Percentiles rank a stretch among this genome's conserved stretches.
These are phyloP conservation scores for Lactarius akahatsu DNA, from an alignment of 768 basidiomycete genomes.

Conservation along the genomic window DNA sequence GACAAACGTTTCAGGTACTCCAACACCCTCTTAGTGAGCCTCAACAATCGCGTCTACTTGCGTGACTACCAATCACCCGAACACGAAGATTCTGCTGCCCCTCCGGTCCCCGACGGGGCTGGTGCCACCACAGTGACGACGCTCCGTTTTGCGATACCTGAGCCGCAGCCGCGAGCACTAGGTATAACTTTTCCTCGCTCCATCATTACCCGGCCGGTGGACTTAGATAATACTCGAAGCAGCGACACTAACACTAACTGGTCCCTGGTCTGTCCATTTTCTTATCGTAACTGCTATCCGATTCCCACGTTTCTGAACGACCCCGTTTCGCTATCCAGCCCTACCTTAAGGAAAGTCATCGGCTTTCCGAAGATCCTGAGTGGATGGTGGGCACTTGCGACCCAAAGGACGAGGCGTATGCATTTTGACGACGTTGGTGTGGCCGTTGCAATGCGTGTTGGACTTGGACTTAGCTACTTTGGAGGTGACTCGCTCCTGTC, in stretches of 20 bases:
- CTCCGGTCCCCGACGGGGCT: background rate
- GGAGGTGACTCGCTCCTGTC: too few relatives aligned
- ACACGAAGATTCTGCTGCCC: background rate
- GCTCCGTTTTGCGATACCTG: background rate
- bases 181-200: background rate
- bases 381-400: background rate
- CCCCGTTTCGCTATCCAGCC: background rate
- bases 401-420: background rate
- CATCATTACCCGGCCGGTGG: background rate
- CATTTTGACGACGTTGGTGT: background rate
- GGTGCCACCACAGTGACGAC: background rate
- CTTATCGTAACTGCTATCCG: background rate
- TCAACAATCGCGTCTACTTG: background rate
- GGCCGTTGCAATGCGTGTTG: too few relatives aligned
- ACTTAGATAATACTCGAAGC: background rate
- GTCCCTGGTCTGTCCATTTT: background rate
- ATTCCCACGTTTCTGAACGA: background rate
- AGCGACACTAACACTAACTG: background rate
- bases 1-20: background rate
- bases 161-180: background rate
- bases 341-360: background rate
- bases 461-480: too few relatives aligned
- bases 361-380: background rate
- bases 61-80: background rate
- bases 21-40: background rate